These are phyloP conservation scores for Pseudogymnoascus sp. DNA, from an alignment of 2,329 filamentous ascomycete species.

Conservation along the genomic window DNA sequence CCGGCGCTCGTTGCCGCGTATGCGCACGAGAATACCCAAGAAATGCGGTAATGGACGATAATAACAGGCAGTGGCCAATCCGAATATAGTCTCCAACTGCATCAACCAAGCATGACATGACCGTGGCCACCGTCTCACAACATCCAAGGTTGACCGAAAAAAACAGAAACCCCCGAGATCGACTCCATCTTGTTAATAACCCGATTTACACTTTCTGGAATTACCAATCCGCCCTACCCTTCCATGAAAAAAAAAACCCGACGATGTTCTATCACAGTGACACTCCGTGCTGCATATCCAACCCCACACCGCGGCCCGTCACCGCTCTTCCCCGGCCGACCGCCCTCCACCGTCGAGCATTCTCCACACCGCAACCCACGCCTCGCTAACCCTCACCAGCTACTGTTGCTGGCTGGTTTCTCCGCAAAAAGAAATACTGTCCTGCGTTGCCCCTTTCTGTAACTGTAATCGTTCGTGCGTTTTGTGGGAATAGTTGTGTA, in stretches of 20 bases:
- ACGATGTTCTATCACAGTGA: background rate
- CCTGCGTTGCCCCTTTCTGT: background rate
- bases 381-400: background rate
- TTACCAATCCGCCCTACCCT: background rate
- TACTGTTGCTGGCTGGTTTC: background rate
- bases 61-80: background rate
- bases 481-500: background rate
- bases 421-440: conserved; percentile 1
- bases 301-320: conserved; percentile 7
- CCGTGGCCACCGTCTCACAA: background rate
- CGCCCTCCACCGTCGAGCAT: background rate
- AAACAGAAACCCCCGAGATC: background rate
- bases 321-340: conserved; percentile 7
- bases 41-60: conserved; percentile 2
- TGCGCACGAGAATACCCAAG: background rate
- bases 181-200: background rate
- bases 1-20: background rate
- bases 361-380: background rate
- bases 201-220: background rate
- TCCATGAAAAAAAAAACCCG: background rate
- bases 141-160: background rate
- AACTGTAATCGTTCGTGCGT: background rate
- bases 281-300: background rate
- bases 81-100: background rate
- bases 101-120: background rate